phyloP scores from a whole-genome alignment of 2,329 filamentous ascomycete genomes.

The Phialophora chinensis region DNA sequence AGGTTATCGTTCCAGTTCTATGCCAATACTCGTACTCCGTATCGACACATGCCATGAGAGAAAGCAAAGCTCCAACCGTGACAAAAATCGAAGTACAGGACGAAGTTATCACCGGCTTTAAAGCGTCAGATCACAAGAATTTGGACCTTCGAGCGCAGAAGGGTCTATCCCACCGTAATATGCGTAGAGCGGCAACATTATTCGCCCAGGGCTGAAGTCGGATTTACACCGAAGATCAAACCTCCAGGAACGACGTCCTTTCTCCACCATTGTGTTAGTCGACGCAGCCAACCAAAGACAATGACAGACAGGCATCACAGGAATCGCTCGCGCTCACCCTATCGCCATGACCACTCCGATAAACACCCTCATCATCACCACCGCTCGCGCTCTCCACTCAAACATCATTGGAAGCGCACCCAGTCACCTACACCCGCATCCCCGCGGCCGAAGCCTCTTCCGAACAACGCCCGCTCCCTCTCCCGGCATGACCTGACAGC shows the following conservation, averaged over 20 bases:
- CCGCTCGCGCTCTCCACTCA: neutral
- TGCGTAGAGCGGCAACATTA: neutral
- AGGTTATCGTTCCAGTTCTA: too few relatives aligned
- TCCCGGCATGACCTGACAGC: slow-evolving; percentile 70
- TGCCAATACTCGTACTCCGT: too few relatives aligned
- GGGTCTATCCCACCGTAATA: neutral
- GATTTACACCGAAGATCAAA: neutral
- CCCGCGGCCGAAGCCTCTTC: slow-evolving; percentile 53
- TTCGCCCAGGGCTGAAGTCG: neutral
- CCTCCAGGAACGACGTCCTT: slow-evolving; percentile 7
- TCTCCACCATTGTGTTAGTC: neutral
- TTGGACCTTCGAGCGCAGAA: too few relatives aligned
- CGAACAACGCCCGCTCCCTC: slow-evolving; percentile 69
- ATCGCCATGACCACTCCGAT: slow-evolving; percentile 20
- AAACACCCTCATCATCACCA: slow-evolving; percentile 16
- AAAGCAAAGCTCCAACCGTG: too few relatives aligned
- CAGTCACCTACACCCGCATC: neutral
- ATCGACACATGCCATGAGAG: too few relatives aligned
- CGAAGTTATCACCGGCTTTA: too few relatives aligned
- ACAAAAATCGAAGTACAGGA: too few relatives aligned
- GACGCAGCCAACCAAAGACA: neutral
- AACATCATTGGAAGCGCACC: neutral
- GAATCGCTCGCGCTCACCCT: slow-evolving; percentile 34
- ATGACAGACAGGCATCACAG: slow-evolving; percentile 21
- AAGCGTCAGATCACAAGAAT: neutral